Percentiles rank a stretch among this genome's conserved stretches.
phyloP scores from a whole-genome alignment of 345 rosid genomes.

The Noccaea caerulescens region DNA sequence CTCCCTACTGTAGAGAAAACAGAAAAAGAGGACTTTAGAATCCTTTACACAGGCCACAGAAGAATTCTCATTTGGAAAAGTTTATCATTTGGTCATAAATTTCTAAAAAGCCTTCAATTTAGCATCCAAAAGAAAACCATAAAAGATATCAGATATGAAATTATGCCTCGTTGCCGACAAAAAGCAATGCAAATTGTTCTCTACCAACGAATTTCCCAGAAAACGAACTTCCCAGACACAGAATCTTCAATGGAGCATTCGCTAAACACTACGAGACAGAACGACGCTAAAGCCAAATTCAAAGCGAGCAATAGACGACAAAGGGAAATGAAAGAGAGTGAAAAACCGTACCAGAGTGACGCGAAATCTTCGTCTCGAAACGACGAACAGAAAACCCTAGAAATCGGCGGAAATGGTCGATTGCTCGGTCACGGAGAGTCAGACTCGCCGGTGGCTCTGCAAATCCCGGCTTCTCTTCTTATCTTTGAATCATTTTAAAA shows the following conservation, averaged over 20 bases:
- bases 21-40: constrained; percentile 23
- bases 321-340: background rate
- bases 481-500: constrained; percentile 34
- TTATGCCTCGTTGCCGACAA: constrained; percentile 13
- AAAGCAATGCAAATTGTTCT: constrained; percentile 27
- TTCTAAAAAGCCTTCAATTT: constrained; percentile 3
- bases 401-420: background rate
- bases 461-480: constrained; percentile 44
- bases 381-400: constrained; percentile 32
- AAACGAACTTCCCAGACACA: background rate
- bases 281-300: constrained; percentile 18
- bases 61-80: background rate
- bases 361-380: constrained; percentile 36
- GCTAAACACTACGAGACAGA: constrained; percentile 28
- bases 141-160: background rate
- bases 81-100: background rate
- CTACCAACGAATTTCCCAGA: background rate
- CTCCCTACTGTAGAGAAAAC: constrained; percentile 23
- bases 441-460: constrained; percentile 45
- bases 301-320: constrained; percentile 21
- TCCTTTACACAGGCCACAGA: constrained; percentile 16
- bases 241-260: background rate
- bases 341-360: constrained; percentile 40
- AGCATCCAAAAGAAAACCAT: constrained; percentile 21
- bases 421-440: constrained; percentile 24